Base-by-base conservation (phyloP, 768 basidiomycete species). In the Lentinula aciculospora region DNA sequence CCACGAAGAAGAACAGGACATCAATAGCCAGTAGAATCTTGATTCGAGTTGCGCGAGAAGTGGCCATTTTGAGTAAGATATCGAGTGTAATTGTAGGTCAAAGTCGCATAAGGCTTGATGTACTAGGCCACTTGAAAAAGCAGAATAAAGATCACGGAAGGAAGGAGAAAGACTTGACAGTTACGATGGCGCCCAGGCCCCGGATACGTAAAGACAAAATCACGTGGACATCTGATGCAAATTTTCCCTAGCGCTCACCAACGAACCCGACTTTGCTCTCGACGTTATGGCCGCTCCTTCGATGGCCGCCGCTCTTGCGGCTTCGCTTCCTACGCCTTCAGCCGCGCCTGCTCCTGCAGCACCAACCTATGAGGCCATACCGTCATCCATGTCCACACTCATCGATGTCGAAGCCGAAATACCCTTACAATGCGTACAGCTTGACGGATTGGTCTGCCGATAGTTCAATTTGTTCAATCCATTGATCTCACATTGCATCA, bases 321-420 rank as follows among this genome's bases (percentile, higher is more conserved):
- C 94, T 29, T 86, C 88, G 25, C 74, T 89, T 28, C 89, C 91
- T 47, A 79, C 83, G 62, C 83, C 86, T 10, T 74, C 81, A 48
- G 71, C 85, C 25, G 78, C 83, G 9, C 81, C 84, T 8, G 74
- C 78, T 13, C 84, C 88, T 15, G 79, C 79, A 58, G 81, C 82
- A 9, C 85, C 88, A 17, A 82, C 79, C 27, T 86, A 91, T 73
- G 92, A 94, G 72, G 86, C 86, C 44, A 92, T 97, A 60, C 95
- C 95, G 17, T 82, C 93, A 4, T 90, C 92, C 61, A 92, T 96
- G 89, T 83, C 93, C 45, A 94, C 91, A 69, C 87, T 86, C 53
- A 86, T 98, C 68, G 95, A 98, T 73, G 89, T 94, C 62, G 94
- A 97, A 75, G 94, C 87, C 44, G 87, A 91, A 63, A 92, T 94